Evolutionary conservation across 352 stramenopile genomes (phyloP).

Genomic region (Thraustochytrium striatum): DNA sequence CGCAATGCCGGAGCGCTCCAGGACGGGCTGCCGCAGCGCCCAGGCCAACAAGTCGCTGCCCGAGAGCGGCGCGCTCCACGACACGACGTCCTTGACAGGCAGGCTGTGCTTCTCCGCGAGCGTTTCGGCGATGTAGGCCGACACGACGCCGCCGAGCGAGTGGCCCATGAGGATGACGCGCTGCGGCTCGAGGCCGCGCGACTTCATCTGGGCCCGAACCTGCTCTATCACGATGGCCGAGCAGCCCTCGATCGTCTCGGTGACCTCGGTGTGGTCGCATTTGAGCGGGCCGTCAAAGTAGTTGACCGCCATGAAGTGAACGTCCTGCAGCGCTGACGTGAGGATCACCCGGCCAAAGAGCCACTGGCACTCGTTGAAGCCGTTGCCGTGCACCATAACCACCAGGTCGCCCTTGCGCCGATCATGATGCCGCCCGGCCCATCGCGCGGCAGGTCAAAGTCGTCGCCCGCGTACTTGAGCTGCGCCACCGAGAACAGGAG

Average conservation of each 20-base stretch:
- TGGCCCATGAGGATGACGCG: constrained; percentile 5
- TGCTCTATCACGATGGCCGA: background rate
- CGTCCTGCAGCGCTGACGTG: background rate
- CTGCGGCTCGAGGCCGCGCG: background rate
- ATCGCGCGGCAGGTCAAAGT: background rate
- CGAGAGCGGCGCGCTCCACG: background rate
- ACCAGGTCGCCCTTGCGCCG: background rate
- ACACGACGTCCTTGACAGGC: background rate
- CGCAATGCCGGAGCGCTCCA: background rate
- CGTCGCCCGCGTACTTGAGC: background rate
- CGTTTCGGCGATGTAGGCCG: background rate
- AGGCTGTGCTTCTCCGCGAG: background rate
- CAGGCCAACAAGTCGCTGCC: background rate
- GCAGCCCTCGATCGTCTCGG: background rate
- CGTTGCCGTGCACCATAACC: constrained; percentile 7
- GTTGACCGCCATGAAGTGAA: constrained; percentile 11
- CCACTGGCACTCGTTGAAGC: background rate
- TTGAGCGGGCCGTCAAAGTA: background rate
- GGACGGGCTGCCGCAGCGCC: background rate
- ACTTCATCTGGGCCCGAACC: background rate
- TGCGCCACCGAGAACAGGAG: background rate
- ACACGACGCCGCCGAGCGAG: background rate
- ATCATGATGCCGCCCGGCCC: background rate
- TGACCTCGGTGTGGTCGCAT: background rate
- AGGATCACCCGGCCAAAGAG: background rate